Conservation (phyloP, 1,284 basidiomycete genomes). For the Macrocybe sp. region DNA sequence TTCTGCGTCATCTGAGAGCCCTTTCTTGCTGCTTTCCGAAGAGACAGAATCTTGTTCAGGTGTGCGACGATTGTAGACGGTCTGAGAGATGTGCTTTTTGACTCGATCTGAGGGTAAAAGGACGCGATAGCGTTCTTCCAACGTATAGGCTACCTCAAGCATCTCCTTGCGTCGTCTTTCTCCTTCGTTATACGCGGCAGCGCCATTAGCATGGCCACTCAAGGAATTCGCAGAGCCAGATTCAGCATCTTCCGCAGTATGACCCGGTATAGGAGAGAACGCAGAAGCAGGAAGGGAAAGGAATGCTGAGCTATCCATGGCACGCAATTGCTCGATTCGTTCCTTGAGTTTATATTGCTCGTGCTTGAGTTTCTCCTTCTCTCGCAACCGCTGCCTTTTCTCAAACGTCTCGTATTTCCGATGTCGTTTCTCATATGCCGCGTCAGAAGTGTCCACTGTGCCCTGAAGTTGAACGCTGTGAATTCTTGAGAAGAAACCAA, state of each 20-base stretch:
- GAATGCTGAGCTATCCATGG: conserved; percentile 68
- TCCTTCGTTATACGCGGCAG: conserved; percentile 49
- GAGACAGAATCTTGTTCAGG: no score
- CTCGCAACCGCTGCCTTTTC: conserved; percentile 77
- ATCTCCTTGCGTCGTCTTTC: conserved; percentile 68
- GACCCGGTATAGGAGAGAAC: conserved; percentile 37
- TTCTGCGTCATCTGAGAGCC: conserved; percentile 9
- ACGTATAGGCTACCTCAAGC: conserved; percentile 55
- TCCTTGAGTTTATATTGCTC: conserved; percentile 90
- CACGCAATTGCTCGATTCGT: conserved; percentile 79
- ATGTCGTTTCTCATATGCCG: conserved; percentile 81
- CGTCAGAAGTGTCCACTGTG: conserved; percentile 74
- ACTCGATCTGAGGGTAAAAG: conserved; percentile 63
- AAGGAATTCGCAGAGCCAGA: conserved; percentile 23
- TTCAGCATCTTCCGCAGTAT: conserved; percentile 20
- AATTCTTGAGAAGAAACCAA: conserved; percentile 9
- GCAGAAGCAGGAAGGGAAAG: conserved; percentile 51
- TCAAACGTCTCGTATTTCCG: conserved; percentile 84
- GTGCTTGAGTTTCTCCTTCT: conserved; percentile 87
- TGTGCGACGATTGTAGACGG: no score
- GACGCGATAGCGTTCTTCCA: conserved; percentile 67
- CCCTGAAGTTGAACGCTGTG: conserved; percentile 33
- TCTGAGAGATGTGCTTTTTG: conserved; percentile 14
- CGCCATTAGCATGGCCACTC: conserved; percentile 34
- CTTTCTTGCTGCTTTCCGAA: no score